A percentile compares a stretch with the other conserved stretches of the same genome.
These are phyloP conservation scores for Fusarium continuum DNA, from an alignment of 2,329 filamentous ascomycete species.

Conservation along the genomic window DNA sequence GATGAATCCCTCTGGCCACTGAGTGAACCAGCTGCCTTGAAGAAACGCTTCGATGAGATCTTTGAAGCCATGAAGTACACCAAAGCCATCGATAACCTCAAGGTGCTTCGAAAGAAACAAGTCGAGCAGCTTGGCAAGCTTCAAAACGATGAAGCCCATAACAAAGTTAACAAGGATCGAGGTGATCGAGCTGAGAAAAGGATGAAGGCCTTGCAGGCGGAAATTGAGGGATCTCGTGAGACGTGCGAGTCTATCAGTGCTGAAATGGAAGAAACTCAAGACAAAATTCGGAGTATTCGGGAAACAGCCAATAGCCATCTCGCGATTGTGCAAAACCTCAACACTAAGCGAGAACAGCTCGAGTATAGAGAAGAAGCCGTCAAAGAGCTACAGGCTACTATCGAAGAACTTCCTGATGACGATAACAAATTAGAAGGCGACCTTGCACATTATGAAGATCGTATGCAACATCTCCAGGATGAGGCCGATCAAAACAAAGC, in stretches of 20 bases:
- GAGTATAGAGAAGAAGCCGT: constrained; percentile 75
- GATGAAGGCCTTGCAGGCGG: constrained; percentile 69
- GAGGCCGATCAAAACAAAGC: constrained; percentile 70
- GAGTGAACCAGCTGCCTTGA: constrained; percentile 84
- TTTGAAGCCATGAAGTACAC: constrained; percentile 98
- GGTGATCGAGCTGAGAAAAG: constrained; percentile 76
- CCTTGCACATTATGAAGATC: constrained; percentile 80
- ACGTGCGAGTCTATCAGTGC: constrained; percentile 66
- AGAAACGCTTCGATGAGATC: constrained; percentile 96
- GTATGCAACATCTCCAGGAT: constrained; percentile 70
- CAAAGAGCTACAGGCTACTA: constrained; percentile 72
- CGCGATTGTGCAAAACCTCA: constrained; percentile 77
- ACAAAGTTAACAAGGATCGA: constrained; percentile 85
- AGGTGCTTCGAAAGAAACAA: constrained; percentile 83
- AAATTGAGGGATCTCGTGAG: constrained; percentile 69
- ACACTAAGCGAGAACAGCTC: constrained; percentile 79
- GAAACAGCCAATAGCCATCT: constrained; percentile 78
- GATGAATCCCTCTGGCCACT: constrained; percentile 98
- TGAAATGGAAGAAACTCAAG: constrained; percentile 69
- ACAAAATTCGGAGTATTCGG: constrained; percentile 71
- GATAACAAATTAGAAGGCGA: constrained; percentile 78
- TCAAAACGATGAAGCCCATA: constrained; percentile 78
- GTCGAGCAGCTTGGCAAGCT: constrained; percentile 77
- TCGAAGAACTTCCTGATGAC: constrained; percentile 80
- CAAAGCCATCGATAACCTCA: constrained; percentile 96